Percentiles rank a stretch among this genome's conserved stretches.
Conservation (phyloP, 169 alveolate genomes). For the Cryptosporidium sp. region DNA sequence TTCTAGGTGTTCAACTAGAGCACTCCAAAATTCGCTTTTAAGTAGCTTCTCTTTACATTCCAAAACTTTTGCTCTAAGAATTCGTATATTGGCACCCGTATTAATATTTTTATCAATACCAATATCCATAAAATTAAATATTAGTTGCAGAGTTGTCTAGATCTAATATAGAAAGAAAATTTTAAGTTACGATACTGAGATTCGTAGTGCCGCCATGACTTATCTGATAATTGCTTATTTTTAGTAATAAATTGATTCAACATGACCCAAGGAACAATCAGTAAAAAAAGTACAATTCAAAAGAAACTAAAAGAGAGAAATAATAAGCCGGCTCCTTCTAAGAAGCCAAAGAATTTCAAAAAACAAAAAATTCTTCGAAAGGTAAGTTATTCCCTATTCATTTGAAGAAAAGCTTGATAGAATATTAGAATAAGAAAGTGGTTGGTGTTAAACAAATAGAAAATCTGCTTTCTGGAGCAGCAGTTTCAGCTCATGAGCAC, state of each 20-base stretch:
- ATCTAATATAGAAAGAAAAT: not conserved
- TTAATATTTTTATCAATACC: not conserved
- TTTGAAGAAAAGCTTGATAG: not conserved
- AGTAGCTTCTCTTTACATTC: slow-evolving; percentile 20
- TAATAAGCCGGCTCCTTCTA: slow-evolving; percentile 60
- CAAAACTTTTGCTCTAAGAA: slow-evolving; percentile 3
- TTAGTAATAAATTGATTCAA: not conserved
- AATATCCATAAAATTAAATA: not conserved
- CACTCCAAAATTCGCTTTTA: slow-evolving; percentile 39
- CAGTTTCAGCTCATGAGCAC: slow-evolving; percentile 48
- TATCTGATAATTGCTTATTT: not conserved
- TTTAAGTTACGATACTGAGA: not conserved
- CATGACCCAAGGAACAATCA: slow-evolving; percentile 61
- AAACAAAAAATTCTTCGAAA: slow-evolving; percentile 40
- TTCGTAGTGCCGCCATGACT: not conserved
- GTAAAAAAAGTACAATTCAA: not conserved
- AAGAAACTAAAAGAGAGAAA: slow-evolving; percentile 34
- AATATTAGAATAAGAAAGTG: slow-evolving; percentile 27
- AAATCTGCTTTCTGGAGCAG: slow-evolving; percentile 60
- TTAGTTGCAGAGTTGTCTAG: not conserved
- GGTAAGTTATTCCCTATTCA: slow-evolving; percentile 12
- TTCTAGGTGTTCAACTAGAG: not conserved
- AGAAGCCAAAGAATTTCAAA: not conserved
- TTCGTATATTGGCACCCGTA: not conserved
- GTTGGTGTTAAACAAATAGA: slow-evolving; percentile 62